Base-by-base conservation (phyloP, 345 rosid species). In the Stellera chamaejasme region DNA sequence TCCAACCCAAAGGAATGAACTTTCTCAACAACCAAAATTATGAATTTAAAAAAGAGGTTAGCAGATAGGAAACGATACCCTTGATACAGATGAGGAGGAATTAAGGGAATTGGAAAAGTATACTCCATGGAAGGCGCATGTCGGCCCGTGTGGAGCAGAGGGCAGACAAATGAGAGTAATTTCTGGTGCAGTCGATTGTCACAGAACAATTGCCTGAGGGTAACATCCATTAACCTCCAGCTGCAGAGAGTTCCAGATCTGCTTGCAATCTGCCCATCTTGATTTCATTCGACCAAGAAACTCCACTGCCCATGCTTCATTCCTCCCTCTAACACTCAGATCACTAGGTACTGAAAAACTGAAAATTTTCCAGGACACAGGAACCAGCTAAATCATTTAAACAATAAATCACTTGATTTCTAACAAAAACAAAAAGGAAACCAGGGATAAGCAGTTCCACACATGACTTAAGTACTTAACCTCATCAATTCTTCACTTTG, bases 291-390 rank as follows among this genome's bases (percentile, higher is more conserved):
- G 59, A 39, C 64, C 74, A 41, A 88, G 51, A 70, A 88, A 83
- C 49, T 56, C 59, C 74, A 70, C 79, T 1, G 88, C 98, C 96
- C 98, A 85, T 0, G 73, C 74, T 61, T 91, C 98, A 7, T 79
- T 79, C 60, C 69, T 65, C 48, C 92, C 95, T 60, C 76, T 79
- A 90, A 83, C 83, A 84, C 98, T 92, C 70, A 85, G 74, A 16
- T 88, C 95, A 58, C 75, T 88, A 5, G 96, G 98, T 72, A 85
- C 96, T 0, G 95, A 83, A 66, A 92, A 92, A 67, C 98, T 92
- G 82, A 42, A 13, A 47, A 50, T 50, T 45, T 54, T 59, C 7
- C 42, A 32, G 41, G 39, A 32, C 7, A 5, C 39, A 32, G 39
- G 7, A 32, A 32, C 5, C 39, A 32, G 39, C 9, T 32, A 32